phyloP scores from a whole-genome alignment of 2,329 filamentous ascomycete genomes.

The Beauveria scarabaeidicola region DNA sequence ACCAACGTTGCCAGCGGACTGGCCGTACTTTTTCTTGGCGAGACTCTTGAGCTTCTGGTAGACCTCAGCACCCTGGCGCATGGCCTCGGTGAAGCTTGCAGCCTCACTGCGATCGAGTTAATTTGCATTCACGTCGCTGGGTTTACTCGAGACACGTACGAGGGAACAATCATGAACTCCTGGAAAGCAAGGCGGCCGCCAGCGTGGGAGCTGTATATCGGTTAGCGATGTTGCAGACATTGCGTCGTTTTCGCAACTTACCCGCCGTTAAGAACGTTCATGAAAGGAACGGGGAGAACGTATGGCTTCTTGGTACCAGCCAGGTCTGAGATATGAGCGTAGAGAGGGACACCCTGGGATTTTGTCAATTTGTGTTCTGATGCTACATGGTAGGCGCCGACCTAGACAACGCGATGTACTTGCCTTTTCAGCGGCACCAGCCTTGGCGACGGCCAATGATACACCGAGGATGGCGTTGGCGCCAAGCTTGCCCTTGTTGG shows the following conservation, averaged over 20 bases:
- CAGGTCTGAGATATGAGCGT: slow-evolving; percentile 80
- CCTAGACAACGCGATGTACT: slow-evolving; percentile 10
- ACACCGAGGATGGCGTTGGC: slow-evolving; percentile 86
- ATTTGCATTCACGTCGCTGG: slow-evolving; percentile 10
- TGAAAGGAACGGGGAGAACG: slow-evolving; percentile 83
- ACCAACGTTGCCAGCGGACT: slow-evolving; percentile 97
- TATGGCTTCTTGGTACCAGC: slow-evolving; percentile 88
- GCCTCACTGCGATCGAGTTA: slow-evolving; percentile 49
- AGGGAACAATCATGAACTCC: slow-evolving; percentile 92
- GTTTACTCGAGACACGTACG: slow-evolving; percentile 40
- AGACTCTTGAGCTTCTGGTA: slow-evolving; percentile 97
- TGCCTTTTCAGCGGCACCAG: slow-evolving; percentile 79
- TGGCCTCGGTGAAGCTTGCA: slow-evolving; percentile 86
- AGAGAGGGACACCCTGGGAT: slow-evolving; percentile 64
- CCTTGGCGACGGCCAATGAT: slow-evolving; percentile 77
- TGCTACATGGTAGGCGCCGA: neutral
- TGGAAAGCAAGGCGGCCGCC: slow-evolving; percentile 93
- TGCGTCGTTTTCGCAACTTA: slow-evolving; percentile 22
- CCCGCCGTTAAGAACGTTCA: slow-evolving; percentile 84
- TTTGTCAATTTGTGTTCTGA: slow-evolving; percentile 11
- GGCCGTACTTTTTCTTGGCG: slow-evolving; percentile 99
- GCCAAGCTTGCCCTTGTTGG: slow-evolving; percentile 82
- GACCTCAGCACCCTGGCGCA: slow-evolving; percentile 93
- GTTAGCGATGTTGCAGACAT: slow-evolving; percentile 14
- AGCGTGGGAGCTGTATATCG: slow-evolving; percentile 66